Evolutionary conservation across 2,329 filamentous ascomycete genomes (phyloP), one percentile per base, ranked within the genome.

Genomic region (Colletotrichum melonis): DNA sequence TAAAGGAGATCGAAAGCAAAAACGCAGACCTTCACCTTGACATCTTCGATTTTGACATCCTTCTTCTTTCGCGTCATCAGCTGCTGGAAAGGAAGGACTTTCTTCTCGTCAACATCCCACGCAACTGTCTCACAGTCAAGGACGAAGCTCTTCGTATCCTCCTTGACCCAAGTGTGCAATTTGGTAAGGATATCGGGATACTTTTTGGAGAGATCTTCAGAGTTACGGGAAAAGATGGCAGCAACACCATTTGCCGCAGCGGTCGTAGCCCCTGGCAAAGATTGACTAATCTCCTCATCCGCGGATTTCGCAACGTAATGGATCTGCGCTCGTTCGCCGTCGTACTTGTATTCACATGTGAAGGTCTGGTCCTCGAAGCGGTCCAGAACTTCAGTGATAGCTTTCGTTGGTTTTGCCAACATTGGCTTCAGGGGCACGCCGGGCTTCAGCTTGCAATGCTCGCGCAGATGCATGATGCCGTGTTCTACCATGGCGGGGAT

Each of bases 291-390:
- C 67, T 95, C 88, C 72, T 93, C 86, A 2, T 91, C 86, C 11
- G 94, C 90, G 74, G 96, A 93, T 75, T 95, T 94, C 5, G 95
- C 92, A 38, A 98, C 95, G 77, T 97, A 99, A 81, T 99, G 97
- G 63, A 99, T 98, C 81, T 99, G 97, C n/a, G 97, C 97, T 80
- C 97, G 90, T 83, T 99, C 97, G 62, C 97, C 97, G 78, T 99
- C 97, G 80, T 99, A 99, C 83, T 99, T 99, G 88, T 97, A 99
- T 82, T 99, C 97, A 84, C 97, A 99, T 1, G 97, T 98, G 79
- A 99, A 99, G 30, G 93, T 93, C 80, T 98, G 97, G 75, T 94
- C 92, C 81, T 98, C 97, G 76, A 99, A 99, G 5, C 97, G 94
- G 82, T 99, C 96, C 12, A 99, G 88, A 0, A 99, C 97, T 84